Evolutionary conservation across 306 rosid genomes (phyloP).

Genomic region (Elaeagnus macrophylla): DNA sequence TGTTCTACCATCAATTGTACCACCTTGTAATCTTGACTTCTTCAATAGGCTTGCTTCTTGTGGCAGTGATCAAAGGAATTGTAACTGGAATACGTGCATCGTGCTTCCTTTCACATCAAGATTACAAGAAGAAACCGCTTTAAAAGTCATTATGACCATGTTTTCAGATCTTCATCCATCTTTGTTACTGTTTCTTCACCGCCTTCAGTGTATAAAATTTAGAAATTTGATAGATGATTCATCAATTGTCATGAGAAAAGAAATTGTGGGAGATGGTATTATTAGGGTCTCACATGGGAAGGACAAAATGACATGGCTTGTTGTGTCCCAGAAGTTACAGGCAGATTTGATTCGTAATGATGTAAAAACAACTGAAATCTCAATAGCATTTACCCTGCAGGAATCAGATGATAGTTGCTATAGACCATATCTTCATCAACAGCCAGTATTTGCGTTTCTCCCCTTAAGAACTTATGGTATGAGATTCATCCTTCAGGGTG

Average conservation of each 20-base stretch:
- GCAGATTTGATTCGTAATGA: slow-evolving; percentile 47
- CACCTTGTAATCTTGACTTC: slow-evolving; percentile 55
- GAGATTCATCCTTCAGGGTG: slow-evolving; percentile 89
- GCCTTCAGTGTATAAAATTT: slow-evolving; percentile 70
- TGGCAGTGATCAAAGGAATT: slow-evolving; percentile 32
- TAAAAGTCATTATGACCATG: slow-evolving; percentile 55
- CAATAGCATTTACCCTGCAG: slow-evolving; percentile 74
- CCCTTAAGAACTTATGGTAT: slow-evolving; percentile 87
- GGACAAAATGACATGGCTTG: slow-evolving; percentile 81
- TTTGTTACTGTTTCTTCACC: slow-evolving; percentile 82
- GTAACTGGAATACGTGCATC: slow-evolving; percentile 84
- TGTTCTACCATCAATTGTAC: slow-evolving; percentile 74
- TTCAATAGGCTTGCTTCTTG: slow-evolving; percentile 49
- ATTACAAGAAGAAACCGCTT: slow-evolving; percentile 41
- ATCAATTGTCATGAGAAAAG: slow-evolving; percentile 66
- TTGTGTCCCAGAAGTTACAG: slow-evolving; percentile 61
- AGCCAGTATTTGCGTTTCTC: slow-evolving; percentile 93
- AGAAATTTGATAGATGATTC: slow-evolving; percentile 65
- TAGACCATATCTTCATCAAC: slow-evolving; percentile 55
- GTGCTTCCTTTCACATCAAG: slow-evolving; percentile 75
- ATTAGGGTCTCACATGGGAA: slow-evolving; percentile 69
- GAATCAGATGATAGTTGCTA: slow-evolving; percentile 46
- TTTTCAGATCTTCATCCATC: slow-evolving; percentile 97
- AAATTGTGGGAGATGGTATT: slow-evolving; percentile 66
- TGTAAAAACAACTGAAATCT: slow-evolving; percentile 73